A percentile compares a stretch with the other conserved stretches of the same genome.
Conservation (phyloP, 495 filamentous ascomycete genomes). For the Talaromyces stipitatus region DNA sequence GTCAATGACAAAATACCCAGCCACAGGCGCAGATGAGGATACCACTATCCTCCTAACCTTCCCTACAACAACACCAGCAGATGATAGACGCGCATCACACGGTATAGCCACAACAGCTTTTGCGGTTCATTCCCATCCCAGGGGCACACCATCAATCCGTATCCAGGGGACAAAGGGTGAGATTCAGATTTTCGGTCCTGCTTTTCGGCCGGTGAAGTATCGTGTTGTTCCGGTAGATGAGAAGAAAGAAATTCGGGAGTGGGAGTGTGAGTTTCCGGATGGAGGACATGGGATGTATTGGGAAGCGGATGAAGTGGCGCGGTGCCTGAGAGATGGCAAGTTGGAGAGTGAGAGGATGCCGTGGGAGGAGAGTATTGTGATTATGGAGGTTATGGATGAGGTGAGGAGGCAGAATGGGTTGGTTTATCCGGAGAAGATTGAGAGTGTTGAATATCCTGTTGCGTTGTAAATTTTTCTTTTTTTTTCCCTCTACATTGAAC, state of each 20-base stretch:
- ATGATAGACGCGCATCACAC: conserved; percentile 38
- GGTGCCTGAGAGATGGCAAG: conserved; percentile 77
- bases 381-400: conserved; percentile 94
- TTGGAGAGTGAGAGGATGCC: conserved; percentile 65
- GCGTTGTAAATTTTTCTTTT: conserved; percentile 25
- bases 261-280: conserved; percentile 56
- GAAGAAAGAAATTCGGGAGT: conserved; percentile 38
- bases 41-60: conserved; percentile 77
- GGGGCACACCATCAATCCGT: conserved; percentile 57
- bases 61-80: conserved; percentile 50
- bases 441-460: conserved; percentile 60
- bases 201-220: conserved; percentile 63
- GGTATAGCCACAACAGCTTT: conserved; percentile 76
- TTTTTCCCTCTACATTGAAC: not conserved
- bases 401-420: conserved; percentile 70
- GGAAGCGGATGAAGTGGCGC: conserved; percentile 87
- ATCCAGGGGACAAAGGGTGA: conserved; percentile 85
- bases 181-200: conserved; percentile 70
- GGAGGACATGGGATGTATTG: conserved; percentile 85
- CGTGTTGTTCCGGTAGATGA: conserved; percentile 34
- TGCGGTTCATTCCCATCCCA: conserved; percentile 58
- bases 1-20: conserved; percentile 65
- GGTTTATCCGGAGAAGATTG: conserved; percentile 73
- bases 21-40: conserved; percentile 75
- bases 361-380: conserved; percentile 78